A percentile compares a stretch with the other conserved stretches of the same genome.
phyloP scores from a whole-genome alignment of 129 eudicot species.

The Chrysanthemum lavandulifolium region DNA sequence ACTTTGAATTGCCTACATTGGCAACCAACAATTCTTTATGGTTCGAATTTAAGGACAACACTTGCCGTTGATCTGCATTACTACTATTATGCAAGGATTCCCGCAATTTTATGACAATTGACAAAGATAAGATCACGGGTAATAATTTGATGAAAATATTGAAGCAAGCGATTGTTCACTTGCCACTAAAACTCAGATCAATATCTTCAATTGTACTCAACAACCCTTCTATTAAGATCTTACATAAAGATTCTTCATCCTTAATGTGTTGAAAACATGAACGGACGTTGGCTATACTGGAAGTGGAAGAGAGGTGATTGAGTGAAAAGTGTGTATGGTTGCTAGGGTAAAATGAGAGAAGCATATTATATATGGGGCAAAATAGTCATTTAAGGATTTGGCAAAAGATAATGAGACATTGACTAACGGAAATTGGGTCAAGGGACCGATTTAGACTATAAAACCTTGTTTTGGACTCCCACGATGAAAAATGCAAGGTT shows the following conservation, averaged over 20 bases:
- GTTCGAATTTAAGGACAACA: conserved; percentile 47
- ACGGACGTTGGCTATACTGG: not conserved
- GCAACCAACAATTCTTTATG: conserved; percentile 48
- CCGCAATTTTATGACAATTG: conserved; percentile 26
- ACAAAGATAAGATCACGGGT: not conserved
- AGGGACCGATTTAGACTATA: too few relatives aligned
- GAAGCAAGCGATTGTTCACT: not conserved
- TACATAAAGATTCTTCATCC: conserved; percentile 18
- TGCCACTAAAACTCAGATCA: conserved; percentile 51
- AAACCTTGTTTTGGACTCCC: too few relatives aligned
- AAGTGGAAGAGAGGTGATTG: too few relatives aligned
- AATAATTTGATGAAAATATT: not conserved
- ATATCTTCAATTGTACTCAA: conserved; percentile 51
- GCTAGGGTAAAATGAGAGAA: too few relatives aligned
- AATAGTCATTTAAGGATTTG: too few relatives aligned
- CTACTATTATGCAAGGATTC: conserved; percentile 44
- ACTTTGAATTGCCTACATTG: conserved; percentile 71
- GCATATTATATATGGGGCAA: too few relatives aligned
- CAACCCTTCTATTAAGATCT: conserved; percentile 52
- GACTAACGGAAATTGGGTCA: too few relatives aligned
- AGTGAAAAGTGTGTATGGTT: too few relatives aligned
- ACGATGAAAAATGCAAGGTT: too few relatives aligned
- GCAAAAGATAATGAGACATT: too few relatives aligned
- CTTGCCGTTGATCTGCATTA: conserved; percentile 56
- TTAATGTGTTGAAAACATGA: conserved; percentile 1